Base-by-base conservation (phyloP, 768 basidiomycete genomes). In the Boletellus emodensis region DNA sequence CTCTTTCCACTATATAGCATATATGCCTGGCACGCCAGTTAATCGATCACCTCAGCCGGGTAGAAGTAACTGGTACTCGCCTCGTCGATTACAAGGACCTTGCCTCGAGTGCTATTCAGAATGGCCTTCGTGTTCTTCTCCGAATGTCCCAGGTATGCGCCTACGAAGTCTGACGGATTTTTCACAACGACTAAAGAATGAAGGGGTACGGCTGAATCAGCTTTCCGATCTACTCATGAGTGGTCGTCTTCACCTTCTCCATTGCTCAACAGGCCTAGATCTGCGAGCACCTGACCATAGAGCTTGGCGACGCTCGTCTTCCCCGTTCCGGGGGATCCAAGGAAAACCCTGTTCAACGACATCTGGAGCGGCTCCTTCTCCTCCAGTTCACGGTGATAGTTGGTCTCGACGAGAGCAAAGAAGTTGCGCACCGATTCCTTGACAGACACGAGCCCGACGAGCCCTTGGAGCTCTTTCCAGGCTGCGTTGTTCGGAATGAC, bases 21-120 rank as follows among this genome's bases (percentile, higher is more conserved):
- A 34, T 44, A 44, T 20, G 43, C 43, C 43, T 44, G 30, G 33
- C 12, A 12, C 6, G 7, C 32, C 8, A 2, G 14, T 44, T 14
- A 44, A 22, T 28, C 10, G 13, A 28, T 22, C 30, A 42, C n/a
- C 17, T 2, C 10, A 6, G 42, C 10, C 7, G 9, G 7, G 33
- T 13, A 13, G 18, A 1, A 44, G 15, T 15, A 13, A 34, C 55
- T 79, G 15, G 15, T 20, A 28, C 58, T 44, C 50, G 75, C 84
- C 75, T 87, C 85, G 53, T 87, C 85, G 36, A 87, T 87, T 12
- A 87, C 77, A 37, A 87, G 65, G 1, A 87, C 81, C 57, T 87
- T 87, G 13, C 85, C 85, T 2, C 77, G 70, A 0, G 79, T 78
- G 42, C 65, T 79, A 0, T 73, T 73, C 2, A 87, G 69, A 28